Evolutionary conservation across 1,284 basidiomycete genomes (phyloP).

Genomic region (Cryptococcus neoformans): DNA sequence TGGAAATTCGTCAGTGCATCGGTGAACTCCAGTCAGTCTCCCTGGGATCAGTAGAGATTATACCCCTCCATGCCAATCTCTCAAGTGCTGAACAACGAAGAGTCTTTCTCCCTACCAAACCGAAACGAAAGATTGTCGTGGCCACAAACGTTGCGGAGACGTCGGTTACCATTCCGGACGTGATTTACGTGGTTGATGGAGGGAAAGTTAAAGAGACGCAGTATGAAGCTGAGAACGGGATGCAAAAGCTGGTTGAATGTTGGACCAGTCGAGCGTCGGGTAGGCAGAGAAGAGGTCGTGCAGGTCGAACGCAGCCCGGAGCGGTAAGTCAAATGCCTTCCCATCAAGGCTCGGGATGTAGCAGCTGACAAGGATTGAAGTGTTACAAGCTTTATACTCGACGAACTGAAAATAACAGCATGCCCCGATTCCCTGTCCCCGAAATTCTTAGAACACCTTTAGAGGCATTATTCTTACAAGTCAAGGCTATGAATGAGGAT

Average conservation of each 20-base stretch:
- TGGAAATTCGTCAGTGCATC: constrained; percentile 80
- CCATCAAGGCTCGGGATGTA: neutral
- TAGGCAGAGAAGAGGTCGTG: constrained; percentile 80
- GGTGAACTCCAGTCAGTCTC: constrained; percentile 58
- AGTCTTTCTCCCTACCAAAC: constrained; percentile 70
- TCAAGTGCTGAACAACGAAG: constrained; percentile 77
- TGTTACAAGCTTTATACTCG: constrained; percentile 80
- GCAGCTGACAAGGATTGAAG: constrained; percentile 10
- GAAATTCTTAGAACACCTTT: constrained; percentile 89
- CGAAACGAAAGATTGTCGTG: constrained; percentile 79
- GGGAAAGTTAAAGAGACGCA: constrained; percentile 88
- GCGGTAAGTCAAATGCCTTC: constrained; percentile 24
- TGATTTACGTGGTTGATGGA: constrained; percentile 78
- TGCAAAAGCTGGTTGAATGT: constrained; percentile 73
- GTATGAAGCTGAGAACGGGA: constrained; percentile 71
- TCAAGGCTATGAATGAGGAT: constrained; percentile 75
- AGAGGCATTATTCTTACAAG: constrained; percentile 75
- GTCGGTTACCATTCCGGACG: constrained; percentile 90
- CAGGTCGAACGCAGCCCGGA: constrained; percentile 81
- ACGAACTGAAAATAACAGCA: constrained; percentile 64
- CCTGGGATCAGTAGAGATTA: constrained; percentile 57
- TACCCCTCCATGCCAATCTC: constrained; percentile 88
- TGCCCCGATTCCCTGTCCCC: constrained; percentile 72
- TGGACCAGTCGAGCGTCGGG: constrained; percentile 70
- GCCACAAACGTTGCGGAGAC: constrained; percentile 87